Percentiles rank a stretch among this genome's conserved stretches.
Conservation (phyloP, 768 basidiomycete genomes). For the Lactarius hatsudake region DNA sequence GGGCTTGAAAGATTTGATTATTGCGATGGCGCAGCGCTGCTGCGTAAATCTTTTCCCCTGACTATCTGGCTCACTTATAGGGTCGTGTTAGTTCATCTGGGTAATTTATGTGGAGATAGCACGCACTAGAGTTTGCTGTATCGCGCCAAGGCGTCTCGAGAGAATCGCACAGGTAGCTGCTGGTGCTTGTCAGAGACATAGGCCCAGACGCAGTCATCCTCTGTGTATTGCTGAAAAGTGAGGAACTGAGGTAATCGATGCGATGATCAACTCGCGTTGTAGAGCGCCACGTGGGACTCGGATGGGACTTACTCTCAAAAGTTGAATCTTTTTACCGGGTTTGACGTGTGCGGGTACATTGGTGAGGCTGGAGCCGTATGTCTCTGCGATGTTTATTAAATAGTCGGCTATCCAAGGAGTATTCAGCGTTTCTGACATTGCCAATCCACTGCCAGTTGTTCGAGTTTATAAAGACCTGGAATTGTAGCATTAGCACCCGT, state of each 20-base stretch:
- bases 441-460: not conserved
- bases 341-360: conserved; percentile 36
- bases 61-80: conserved; percentile 26
- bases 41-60: conserved; percentile 41
- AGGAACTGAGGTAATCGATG: conserved; percentile 45
- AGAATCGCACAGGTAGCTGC: conserved; percentile 53
- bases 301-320: conserved; percentile 47
- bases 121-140: conserved; percentile 42
- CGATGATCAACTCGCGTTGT: not conserved
- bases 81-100: not conserved
- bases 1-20: conserved; percentile 49
- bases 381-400: conserved; percentile 48
- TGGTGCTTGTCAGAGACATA: conserved; percentile 56
- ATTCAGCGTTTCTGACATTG: conserved; percentile 41
- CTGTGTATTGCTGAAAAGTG: conserved; percentile 41
- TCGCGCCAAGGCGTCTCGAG: conserved; percentile 45
- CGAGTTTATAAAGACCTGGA: not conserved
- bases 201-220: conserved; percentile 57
- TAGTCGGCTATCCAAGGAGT: conserved; percentile 58
- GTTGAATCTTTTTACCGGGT: conserved; percentile 51
- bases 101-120: not conserved
- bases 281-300: not conserved
- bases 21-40: conserved; percentile 45
- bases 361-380: conserved; percentile 46
- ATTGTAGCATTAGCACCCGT: not conserved